Evolutionary conservation across 345 rosid genomes (phyloP).

Genomic region (Brassica nigra): DNA sequence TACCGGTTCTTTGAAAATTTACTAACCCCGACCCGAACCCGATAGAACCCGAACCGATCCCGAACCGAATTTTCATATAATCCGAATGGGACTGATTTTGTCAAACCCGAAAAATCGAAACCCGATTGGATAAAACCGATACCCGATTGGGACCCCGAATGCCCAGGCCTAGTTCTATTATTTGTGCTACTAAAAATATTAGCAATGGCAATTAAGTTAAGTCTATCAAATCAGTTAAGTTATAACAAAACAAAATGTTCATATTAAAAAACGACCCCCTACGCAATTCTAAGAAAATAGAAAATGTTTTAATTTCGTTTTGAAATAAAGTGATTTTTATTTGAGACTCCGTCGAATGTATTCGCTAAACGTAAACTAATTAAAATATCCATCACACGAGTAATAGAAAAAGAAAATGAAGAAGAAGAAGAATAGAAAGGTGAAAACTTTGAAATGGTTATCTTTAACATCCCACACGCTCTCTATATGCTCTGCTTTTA

Average conservation of each 20-base stretch:
- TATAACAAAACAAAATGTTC: background rate
- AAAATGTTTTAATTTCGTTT: background rate
- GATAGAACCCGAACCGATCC: too few relatives aligned
- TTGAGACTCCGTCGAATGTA: background rate
- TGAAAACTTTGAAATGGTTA: constrained; percentile 38
- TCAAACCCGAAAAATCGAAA: too few relatives aligned
- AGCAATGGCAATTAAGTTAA: background rate
- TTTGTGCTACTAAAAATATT: background rate
- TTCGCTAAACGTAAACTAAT: constrained; percentile 12
- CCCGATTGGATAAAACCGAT: too few relatives aligned
- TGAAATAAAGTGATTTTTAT: constrained; percentile 1
- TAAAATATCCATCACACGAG: constrained; percentile 24
- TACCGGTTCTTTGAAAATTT: too few relatives aligned
- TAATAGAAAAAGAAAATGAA: background rate
- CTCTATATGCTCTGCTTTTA: constrained; percentile 35
- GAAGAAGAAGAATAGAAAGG: constrained; percentile 31
- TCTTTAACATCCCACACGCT: constrained; percentile 42
- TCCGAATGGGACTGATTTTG: too few relatives aligned
- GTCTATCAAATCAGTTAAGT: background rate
- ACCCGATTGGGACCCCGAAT: too few relatives aligned
- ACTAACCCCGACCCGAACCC: too few relatives aligned
- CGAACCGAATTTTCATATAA: too few relatives aligned
- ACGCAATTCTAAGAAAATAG: background rate
- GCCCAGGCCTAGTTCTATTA: background rate
- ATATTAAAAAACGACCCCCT: background rate